phyloP scores from a whole-genome alignment of 108 stramenopile genomes.

The Cyclotella distinguenda region DNA sequence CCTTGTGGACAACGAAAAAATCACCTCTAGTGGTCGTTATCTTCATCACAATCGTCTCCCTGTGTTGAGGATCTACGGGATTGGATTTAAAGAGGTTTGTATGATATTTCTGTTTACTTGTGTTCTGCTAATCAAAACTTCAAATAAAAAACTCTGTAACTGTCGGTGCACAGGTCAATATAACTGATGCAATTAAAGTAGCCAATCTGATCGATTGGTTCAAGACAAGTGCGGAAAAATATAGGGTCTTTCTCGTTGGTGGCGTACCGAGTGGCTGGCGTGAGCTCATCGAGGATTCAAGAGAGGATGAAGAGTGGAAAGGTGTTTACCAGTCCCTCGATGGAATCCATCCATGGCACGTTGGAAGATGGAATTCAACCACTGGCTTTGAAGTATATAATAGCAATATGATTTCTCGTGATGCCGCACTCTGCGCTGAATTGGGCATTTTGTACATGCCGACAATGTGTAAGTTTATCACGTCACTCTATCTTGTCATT shows the following conservation, averaged over 20 bases:
- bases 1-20: slow-evolving; percentile 40
- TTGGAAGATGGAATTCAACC: slow-evolving; percentile 26
- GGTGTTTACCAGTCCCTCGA: slow-evolving; percentile 36
- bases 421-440: slow-evolving; percentile 32
- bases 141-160: background rate
- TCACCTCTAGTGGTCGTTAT: slow-evolving; percentile 39
- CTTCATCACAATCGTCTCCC: slow-evolving; percentile 45
- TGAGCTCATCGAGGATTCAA: slow-evolving; percentile 14
- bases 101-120: background rate
- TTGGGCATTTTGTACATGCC: slow-evolving; percentile 45
- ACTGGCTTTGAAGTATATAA: slow-evolving; percentile 9
- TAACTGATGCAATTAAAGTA: slow-evolving; percentile 13
- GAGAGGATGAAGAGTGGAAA: slow-evolving; percentile 15
- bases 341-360: slow-evolving; percentile 48
- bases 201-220: slow-evolving; percentile 39
- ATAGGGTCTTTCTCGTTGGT: slow-evolving; percentile 44
- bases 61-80: slow-evolving; percentile 31
- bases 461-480: slow-evolving; percentile 31
- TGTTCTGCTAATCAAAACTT: background rate
- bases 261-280: slow-evolving; percentile 42
- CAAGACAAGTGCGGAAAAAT: slow-evolving; percentile 21
- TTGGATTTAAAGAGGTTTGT: slow-evolving; percentile 28
- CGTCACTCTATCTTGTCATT: background rate
- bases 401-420: slow-evolving; percentile 12
- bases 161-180: background rate